Evolutionary conservation across 805 yeast species (phyloP), one percentile per base, ranked within the genome.

Genomic region (Priceomyces melissophilus): DNA sequence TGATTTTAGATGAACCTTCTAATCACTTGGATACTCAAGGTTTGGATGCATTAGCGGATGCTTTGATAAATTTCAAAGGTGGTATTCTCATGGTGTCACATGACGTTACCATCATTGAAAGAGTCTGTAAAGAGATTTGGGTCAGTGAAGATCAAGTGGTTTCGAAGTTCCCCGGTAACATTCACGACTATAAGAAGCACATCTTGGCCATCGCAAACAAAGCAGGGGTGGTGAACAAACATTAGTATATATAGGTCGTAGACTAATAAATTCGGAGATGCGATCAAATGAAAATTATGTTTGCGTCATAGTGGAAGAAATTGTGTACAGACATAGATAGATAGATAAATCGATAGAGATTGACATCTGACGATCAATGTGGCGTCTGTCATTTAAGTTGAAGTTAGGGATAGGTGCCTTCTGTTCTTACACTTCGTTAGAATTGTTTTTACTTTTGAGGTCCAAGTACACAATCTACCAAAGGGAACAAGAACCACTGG

Each of bases 1-100:
- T 93, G 55, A 81, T 93, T 55, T 71, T 93, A 50, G 99, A 93
- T 74, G 99, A 93, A 76, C 99, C 99, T 65, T 87, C 96, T 5
- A 93, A 93, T 69, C 99, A 93, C 68, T 80, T 93, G 76, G 99
- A 93, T 84, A 91, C 96, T 7, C 84, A 95, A 28, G 99, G 97
- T 78, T 73, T 93, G 56, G 99, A 93, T 63, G 99, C 99, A 1
- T 75, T 93, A 45, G 82, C 93, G 7, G 95, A 85, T 32, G 98
- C 98, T 1, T 73, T 93, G 59, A 81, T 76, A 47, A 81, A 78
- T 46, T 93, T 90, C 75, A 78, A 87, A 57, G 99, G 99, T 60
- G 99, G 99, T 63, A 85, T 93, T 17, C 74, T 93, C 53, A 89
- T 93, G 96, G 99, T 93, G 44, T 86, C 96, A 38, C 99, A 93